Conservation (phyloP, 1,284 basidiomycete species). For the Coniophora puteana region DNA sequence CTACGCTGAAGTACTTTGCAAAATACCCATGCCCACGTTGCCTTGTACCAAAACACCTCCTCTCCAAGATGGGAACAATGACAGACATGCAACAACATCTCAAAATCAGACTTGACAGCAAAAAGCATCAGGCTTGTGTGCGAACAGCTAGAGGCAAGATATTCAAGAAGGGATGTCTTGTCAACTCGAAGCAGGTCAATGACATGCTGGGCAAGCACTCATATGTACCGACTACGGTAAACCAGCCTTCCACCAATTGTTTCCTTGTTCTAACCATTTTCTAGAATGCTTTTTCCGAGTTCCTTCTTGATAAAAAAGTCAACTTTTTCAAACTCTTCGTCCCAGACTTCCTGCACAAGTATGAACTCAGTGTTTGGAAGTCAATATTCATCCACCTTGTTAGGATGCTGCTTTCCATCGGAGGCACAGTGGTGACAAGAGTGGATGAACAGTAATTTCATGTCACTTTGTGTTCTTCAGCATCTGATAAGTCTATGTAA, state of each 20-base stretch:
- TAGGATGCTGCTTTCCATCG: constrained; percentile 13
- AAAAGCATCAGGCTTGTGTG: not conserved
- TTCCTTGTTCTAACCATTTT: not conserved
- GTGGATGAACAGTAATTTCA: constrained; percentile 3
- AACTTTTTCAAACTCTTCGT: constrained; percentile 14
- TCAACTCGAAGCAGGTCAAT: constrained; percentile 12
- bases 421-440: not conserved
- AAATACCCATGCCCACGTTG: constrained; percentile 23
- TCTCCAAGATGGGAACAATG: constrained; percentile 15
- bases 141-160: not conserved
- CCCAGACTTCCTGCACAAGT: constrained; percentile 20
- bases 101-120: constrained; percentile 6
- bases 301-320: constrained; percentile 3
- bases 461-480: not conserved
- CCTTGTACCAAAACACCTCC: constrained; percentile 11
- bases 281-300: constrained; percentile 18
- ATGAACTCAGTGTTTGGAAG: constrained; percentile 24
- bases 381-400: constrained; percentile 20
- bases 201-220: constrained; percentile 21
- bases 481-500: no score
- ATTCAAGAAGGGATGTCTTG: constrained; percentile 14
- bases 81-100: constrained; percentile 9
- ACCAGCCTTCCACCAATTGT: not conserved
- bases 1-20: constrained; percentile 15
- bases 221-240: constrained; percentile 20